Percentiles rank a stretch among this genome's conserved stretches.
phyloP scores from a whole-genome alignment of 1,284 basidiomycete species.

The Irpex rosettiformis region DNA sequence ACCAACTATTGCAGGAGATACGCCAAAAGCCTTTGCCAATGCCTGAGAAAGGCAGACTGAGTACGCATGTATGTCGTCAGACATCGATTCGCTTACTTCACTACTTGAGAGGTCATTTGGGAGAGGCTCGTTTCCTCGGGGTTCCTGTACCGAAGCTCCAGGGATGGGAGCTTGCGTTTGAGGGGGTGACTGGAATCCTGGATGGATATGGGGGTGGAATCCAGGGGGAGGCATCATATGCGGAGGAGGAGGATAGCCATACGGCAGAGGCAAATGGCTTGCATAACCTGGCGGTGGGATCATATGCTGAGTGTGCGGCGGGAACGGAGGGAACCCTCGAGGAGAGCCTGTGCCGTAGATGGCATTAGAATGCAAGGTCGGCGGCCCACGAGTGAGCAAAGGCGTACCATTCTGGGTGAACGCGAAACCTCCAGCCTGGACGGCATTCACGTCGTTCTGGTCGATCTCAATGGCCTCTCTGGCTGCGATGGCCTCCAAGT shows the following conservation, averaged over 20 bases:
- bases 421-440: conserved; percentile 22
- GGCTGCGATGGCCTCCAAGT: conserved; percentile 58
- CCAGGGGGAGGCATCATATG: conserved; percentile 22
- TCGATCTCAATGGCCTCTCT: conserved; percentile 66
- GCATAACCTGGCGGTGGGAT: conserved; percentile 23
- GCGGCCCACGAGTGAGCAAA: conserved; percentile 21
- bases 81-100: conserved; percentile 35
- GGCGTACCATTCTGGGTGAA: conserved; percentile 36
- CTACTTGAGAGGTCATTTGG: conserved; percentile 73
- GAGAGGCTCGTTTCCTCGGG: conserved; percentile 70
- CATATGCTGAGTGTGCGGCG: conserved; percentile 27
- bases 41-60: conserved; percentile 35
- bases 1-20: conserved; percentile 63
- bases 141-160: conserved; percentile 48
- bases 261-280: conserved; percentile 24
- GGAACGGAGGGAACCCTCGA: conserved; percentile 23
- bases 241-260: conserved; percentile 25
- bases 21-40: conserved; percentile 75
- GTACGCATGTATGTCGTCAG: conserved; percentile 3
- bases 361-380: conserved; percentile 29
- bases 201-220: conserved; percentile 9
- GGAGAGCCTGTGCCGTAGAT: conserved; percentile 29
- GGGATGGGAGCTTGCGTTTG: conserved; percentile 33
- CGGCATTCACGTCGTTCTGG: conserved; percentile 23
- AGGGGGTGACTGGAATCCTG: conserved; percentile 18